These are phyloP conservation scores for Cardiospermum halicacabum DNA, from an alignment of 345 rosid genomes.

Conservation along the genomic window DNA sequence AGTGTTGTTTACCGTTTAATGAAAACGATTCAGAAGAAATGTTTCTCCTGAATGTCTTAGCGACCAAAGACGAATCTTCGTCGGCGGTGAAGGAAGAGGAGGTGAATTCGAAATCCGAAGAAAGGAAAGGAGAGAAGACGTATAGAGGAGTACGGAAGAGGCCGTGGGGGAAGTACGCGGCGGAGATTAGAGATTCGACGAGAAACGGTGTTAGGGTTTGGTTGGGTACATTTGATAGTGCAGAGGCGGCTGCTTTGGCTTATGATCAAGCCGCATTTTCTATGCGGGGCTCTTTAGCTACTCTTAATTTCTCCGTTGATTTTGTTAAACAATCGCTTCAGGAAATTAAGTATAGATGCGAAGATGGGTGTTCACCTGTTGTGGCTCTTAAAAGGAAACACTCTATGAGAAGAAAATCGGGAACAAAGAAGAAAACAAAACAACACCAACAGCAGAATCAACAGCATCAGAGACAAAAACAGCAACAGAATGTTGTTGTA, in stretches of 20 bases:
- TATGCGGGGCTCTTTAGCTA: constrained; percentile 46
- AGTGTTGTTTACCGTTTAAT: constrained; percentile 30
- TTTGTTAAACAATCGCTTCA: constrained; percentile 47
- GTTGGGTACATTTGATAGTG: constrained; percentile 71
- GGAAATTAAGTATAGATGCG: constrained; percentile 38
- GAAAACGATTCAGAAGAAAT: constrained; percentile 40
- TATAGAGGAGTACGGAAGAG: constrained; percentile 66
- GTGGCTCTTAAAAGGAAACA: constrained; percentile 55
- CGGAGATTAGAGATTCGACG: constrained; percentile 70
- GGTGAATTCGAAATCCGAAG: constrained; percentile 20
- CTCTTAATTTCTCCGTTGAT: constrained; percentile 59
- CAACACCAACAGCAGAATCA: constrained; percentile 14
- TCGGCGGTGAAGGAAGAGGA: constrained; percentile 43
- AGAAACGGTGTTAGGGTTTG: constrained; percentile 65
- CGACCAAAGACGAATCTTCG: constrained; percentile 26
- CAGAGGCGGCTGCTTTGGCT: constrained; percentile 70
- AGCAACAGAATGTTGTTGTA: constrained; percentile 39
- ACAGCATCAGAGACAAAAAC: neutral
- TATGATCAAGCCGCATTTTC: constrained; percentile 77
- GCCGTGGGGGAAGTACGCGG: constrained; percentile 79
- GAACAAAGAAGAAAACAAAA: constrained; percentile 22
- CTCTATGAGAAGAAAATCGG: constrained; percentile 40
- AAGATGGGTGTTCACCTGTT: constrained; percentile 62
- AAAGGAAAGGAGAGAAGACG: constrained; percentile 20
- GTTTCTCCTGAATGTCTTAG: constrained; percentile 33